Conservation (phyloP, 2,329 filamentous ascomycete genomes). For the Scolecobasidium constrictum region DNA sequence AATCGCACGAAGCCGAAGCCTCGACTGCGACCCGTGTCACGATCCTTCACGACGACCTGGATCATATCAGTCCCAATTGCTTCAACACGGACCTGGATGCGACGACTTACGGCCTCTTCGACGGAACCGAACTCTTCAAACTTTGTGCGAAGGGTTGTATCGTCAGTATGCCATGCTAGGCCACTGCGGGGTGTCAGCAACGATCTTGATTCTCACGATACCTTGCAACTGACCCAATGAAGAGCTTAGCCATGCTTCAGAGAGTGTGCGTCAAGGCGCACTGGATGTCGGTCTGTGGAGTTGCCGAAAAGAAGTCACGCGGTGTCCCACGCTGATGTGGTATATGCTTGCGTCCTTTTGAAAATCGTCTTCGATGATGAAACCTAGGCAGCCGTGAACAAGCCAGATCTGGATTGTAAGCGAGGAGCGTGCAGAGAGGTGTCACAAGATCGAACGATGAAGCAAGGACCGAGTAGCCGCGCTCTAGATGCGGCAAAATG, state of each 20-base stretch:
- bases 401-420: no score
- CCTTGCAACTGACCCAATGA: slow-evolving; percentile 68
- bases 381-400: no score
- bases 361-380: no score
- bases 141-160: slow-evolving; percentile 73
- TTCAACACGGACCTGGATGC: slow-evolving; percentile 5
- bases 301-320: no score
- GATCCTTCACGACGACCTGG: slow-evolving; percentile 94
- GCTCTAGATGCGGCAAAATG: neutral
- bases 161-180: slow-evolving; percentile 97
- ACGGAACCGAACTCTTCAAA: slow-evolving; percentile 87
- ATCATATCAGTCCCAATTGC: slow-evolving; percentile 13
- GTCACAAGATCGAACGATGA: no score
- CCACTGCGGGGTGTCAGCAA: slow-evolving; percentile 53
- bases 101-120: slow-evolving; percentile 79
- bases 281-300: no score
- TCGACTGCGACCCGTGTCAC: slow-evolving; percentile 90
- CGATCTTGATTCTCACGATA: no score
- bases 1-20: slow-evolving; percentile 97
- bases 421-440: no score
- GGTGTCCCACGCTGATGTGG: no score
- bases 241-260: slow-evolving; percentile 74
- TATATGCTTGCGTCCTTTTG: no score
- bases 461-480: neutral
- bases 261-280: no score